A percentile compares a stretch with the other conserved stretches of the same genome.
phyloP scores from a whole-genome alignment of 2,329 filamentous ascomycete species.

The Didymella lethalis region DNA sequence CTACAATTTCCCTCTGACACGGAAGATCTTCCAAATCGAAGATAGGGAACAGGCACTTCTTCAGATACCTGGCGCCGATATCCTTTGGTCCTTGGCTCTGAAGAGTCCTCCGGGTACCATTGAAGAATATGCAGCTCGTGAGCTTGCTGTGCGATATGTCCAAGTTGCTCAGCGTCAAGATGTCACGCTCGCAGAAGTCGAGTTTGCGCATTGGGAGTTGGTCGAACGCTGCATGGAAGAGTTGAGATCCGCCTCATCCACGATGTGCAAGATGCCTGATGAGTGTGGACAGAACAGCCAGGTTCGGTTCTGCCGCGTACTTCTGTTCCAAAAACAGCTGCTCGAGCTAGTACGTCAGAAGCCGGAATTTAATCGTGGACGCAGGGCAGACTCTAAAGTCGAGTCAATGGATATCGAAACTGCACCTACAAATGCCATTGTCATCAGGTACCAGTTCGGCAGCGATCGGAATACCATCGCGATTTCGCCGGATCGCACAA shows the following conservation, averaged over 20 bases:
- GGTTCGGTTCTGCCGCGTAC: slow-evolving; percentile 41
- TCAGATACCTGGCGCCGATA: slow-evolving; percentile 66
- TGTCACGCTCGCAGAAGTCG: slow-evolving; percentile 56
- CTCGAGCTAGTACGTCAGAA: slow-evolving; percentile 42
- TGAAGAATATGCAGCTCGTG: slow-evolving; percentile 71
- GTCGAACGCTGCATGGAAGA: slow-evolving; percentile 76
- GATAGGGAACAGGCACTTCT: slow-evolving; percentile 47
- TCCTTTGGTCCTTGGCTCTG: slow-evolving; percentile 85
- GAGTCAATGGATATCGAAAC: slow-evolving; percentile 54
- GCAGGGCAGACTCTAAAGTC: slow-evolving; percentile 47
- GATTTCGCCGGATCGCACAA: slow-evolving; percentile 76
- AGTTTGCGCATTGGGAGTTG: slow-evolving; percentile 71
- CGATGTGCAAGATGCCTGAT: slow-evolving; percentile 19
- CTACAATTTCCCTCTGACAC: slow-evolving; percentile 36
- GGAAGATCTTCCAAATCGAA: slow-evolving; percentile 26
- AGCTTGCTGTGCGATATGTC: slow-evolving; percentile 78
- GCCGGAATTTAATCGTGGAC: slow-evolving; percentile 43
- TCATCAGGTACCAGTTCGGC: slow-evolving; percentile 74
- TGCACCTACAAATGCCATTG: slow-evolving; percentile 69
- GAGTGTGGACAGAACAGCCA: slow-evolving; percentile 27
- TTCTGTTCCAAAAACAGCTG: slow-evolving; percentile 47
- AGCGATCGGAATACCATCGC: slow-evolving; percentile 67
- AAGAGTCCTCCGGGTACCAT: slow-evolving; percentile 71
- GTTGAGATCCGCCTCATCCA: slow-evolving; percentile 51
- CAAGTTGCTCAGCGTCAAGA: slow-evolving; percentile 52